phyloP scores from a whole-genome alignment of 306 rosid genomes.

The Pueraria montana region DNA sequence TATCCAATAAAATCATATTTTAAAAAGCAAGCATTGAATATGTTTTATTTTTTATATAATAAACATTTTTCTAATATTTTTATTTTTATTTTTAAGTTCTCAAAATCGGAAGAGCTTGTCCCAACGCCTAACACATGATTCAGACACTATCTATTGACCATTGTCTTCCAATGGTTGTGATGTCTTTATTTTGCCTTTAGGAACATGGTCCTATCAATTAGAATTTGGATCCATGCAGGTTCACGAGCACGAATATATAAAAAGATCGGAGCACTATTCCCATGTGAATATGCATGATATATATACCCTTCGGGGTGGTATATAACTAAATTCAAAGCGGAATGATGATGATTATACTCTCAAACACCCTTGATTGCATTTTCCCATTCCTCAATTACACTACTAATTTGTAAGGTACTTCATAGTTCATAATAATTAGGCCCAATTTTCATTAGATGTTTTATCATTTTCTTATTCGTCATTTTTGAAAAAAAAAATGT shows the following conservation, averaged over 20 bases:
- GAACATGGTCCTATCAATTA: slow-evolving; percentile 44
- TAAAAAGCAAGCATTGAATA: background rate
- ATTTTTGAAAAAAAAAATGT: too few relatives aligned
- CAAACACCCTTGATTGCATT: background rate
- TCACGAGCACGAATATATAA: slow-evolving; percentile 52
- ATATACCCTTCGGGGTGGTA: too few relatives aligned
- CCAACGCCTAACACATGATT: slow-evolving; percentile 25
- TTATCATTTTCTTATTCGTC: too few relatives aligned
- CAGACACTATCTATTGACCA: slow-evolving; percentile 27
- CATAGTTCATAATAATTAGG: too few relatives aligned
- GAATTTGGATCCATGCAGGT: slow-evolving; percentile 49
- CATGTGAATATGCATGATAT: slow-evolving; percentile 45
- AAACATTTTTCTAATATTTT: background rate
- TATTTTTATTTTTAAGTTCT: background rate
- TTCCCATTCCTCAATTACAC: background rate
- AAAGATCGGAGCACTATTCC: slow-evolving; percentile 41
- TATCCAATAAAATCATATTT: background rate
- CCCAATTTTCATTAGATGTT: too few relatives aligned
- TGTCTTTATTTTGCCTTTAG: slow-evolving; percentile 34
- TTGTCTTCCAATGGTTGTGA: slow-evolving; percentile 21
- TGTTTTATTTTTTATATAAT: background rate
- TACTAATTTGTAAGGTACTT: background rate
- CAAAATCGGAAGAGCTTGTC: slow-evolving; percentile 12
- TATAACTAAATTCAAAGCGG: background rate
- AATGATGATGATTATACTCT: background rate